phyloP scores from a whole-genome alignment of 202 grass and related monocot species.

The Digitaria exilis region DNA sequence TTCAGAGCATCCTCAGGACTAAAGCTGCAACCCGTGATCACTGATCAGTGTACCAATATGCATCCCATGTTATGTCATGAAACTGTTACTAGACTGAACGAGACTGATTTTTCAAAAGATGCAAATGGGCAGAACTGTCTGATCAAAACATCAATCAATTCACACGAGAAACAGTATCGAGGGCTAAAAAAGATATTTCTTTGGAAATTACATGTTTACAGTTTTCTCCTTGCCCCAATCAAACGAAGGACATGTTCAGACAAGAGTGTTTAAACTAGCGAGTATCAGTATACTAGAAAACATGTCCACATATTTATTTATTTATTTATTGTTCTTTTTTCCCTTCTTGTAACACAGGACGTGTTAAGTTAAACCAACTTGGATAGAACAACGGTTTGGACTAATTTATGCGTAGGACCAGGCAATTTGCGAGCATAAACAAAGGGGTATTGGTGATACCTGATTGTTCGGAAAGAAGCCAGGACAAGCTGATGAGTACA shows the following conservation, averaged over 20 bases:
- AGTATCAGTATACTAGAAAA: background rate
- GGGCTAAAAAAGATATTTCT: background rate
- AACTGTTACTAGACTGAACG: background rate
- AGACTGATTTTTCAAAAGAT: conserved; percentile 1
- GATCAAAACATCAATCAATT: conserved; percentile 38
- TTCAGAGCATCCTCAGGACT: conserved; percentile 18
- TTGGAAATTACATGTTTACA: background rate
- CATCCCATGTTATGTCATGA: conserved; percentile 40
- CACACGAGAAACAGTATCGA: conserved; percentile 43
- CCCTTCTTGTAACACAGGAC: background rate
- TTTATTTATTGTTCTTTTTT: background rate
- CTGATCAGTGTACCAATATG: conserved; percentile 35
- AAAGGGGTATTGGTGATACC: conserved; percentile 32
- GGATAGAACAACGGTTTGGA: background rate
- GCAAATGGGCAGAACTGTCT: conserved; percentile 24
- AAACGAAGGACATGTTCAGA: background rate
- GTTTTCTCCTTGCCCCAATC: background rate
- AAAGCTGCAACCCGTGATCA: conserved; percentile 39
- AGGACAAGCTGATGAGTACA: conserved; percentile 58
- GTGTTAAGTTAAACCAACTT: background rate
- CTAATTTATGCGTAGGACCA: background rate
- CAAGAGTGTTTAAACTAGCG: background rate
- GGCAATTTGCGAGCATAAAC: background rate
- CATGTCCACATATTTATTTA: background rate
- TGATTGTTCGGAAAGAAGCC: conserved; percentile 62